These are phyloP conservation scores for Russula compacta DNA, from an alignment of 768 basidiomycete species.

Conservation along the genomic window DNA sequence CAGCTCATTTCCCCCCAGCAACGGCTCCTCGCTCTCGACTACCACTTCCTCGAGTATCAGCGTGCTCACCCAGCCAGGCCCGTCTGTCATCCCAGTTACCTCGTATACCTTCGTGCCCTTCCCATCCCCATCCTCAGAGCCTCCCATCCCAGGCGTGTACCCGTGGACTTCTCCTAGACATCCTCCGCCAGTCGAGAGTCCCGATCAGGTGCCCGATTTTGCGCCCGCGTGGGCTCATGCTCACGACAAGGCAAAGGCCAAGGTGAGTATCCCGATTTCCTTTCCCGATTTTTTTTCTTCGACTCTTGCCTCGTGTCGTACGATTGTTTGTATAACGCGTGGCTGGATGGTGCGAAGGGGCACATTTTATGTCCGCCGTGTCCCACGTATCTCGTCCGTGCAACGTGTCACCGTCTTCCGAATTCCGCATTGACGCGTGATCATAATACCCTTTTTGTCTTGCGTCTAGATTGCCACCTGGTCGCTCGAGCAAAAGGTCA, in stretches of 20 bases:
- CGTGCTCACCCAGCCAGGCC: not conserved
- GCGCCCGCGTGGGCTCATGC: constrained; percentile 47
- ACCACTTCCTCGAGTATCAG: not conserved
- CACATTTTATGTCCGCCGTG: not conserved
- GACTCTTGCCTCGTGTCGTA: not conserved
- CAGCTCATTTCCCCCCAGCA: not conserved
- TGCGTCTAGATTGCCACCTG: constrained; percentile 14
- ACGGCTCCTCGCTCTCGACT: not conserved
- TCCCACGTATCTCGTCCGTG: not conserved
- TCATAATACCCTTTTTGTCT: not conserved
- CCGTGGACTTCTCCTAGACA: constrained; percentile 44
- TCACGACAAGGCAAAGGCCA: constrained; percentile 44
- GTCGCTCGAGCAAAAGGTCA: constrained; percentile 20
- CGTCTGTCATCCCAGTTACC: constrained; percentile 3
- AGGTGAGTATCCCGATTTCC: not conserved
- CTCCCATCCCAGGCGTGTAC: constrained; percentile 44
- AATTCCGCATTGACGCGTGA: not conserved
- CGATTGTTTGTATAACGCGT: not conserved
- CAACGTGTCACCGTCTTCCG: not conserved
- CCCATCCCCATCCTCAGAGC: constrained; percentile 33
- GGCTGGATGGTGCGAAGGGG: not conserved
- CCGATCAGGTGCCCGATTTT: constrained; percentile 39
- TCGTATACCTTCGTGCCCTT: constrained; percentile 11
- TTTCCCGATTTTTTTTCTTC: not conserved
- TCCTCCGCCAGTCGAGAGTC: constrained; percentile 43